Percentiles rank a stretch among this genome's conserved stretches.
phyloP scores from a whole-genome alignment of 78 protist species.

The Thecamonas trahens region DNA sequence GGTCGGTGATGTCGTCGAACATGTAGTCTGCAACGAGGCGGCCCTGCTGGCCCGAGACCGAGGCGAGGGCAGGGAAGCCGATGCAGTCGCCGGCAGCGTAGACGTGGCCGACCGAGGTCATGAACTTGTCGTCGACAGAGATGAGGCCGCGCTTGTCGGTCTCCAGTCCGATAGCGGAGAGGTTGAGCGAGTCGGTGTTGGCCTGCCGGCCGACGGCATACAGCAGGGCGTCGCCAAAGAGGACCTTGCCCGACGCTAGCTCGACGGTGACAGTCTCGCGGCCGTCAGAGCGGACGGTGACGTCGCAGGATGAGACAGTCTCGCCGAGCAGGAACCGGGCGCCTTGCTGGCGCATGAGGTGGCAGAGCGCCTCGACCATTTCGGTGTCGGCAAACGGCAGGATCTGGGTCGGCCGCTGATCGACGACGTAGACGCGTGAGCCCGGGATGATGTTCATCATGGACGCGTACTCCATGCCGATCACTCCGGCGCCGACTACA shows the following conservation, averaged over 20 bases:
- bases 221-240: conserved; percentile 5
- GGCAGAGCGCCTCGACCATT: not conserved
- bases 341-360: not conserved
- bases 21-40: not conserved
- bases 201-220: conserved; percentile 5
- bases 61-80: conserved; percentile 20
- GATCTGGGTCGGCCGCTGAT: not conserved
- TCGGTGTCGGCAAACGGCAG: conserved; percentile 4
- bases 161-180: conserved; percentile 2
- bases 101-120: conserved; percentile 2
- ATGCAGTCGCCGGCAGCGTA: conserved; percentile 15
- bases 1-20: not conserved
- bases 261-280: not conserved
- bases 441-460: conserved; percentile 3
- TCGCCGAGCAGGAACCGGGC: conserved; percentile 2
- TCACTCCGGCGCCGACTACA: not conserved
- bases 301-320: not conserved
- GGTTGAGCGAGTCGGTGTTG: conserved; percentile 6
- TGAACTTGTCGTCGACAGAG: not conserved
- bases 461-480: not conserved
- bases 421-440: not conserved
- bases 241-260: not conserved
- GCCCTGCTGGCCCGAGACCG: not conserved
- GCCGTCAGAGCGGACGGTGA: not conserved
- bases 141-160: conserved; percentile 1